Evolutionary conservation across 1,284 basidiomycete genomes (phyloP).

Genomic region (Tilletiopsis washingtonensis): DNA sequence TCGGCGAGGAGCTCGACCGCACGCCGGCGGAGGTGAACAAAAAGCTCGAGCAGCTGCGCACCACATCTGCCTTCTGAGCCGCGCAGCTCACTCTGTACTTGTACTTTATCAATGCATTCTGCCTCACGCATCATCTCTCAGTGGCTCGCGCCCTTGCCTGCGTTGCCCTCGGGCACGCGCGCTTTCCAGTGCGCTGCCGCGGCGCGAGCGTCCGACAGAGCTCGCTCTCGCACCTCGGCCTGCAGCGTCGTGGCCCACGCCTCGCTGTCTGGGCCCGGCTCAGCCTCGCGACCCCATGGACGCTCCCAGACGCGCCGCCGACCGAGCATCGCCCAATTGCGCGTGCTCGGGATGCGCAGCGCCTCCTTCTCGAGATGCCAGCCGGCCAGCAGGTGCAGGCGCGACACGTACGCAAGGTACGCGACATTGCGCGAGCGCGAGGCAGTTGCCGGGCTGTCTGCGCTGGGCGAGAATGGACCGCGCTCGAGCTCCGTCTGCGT

Average conservation of each 20-base stretch:
- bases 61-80: slow-evolving; percentile 10
- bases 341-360: slow-evolving; percentile 80
- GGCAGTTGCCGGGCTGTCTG: neutral
- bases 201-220: neutral
- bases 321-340: slow-evolving; percentile 87
- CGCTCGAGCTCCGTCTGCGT: slow-evolving; percentile 7
- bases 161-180: neutral
- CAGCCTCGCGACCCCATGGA: neutral
- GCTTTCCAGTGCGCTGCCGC: neutral
- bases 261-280: neutral
- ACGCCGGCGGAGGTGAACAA: slow-evolving; percentile 41
- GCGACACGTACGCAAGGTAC: slow-evolving; percentile 45
- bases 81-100: too few relatives aligned
- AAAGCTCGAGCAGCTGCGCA: slow-evolving; percentile 40
- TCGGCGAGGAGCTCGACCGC: slow-evolving; percentile 40
- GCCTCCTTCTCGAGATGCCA: slow-evolving; percentile 80
- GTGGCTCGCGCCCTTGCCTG: too few relatives aligned
- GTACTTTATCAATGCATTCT: too few relatives aligned
- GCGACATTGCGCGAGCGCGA: slow-evolving; percentile 51
- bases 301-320: slow-evolving; percentile 46
- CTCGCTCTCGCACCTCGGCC: neutral
- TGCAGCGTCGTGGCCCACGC: neutral
- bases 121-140: too few relatives aligned
- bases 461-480: neutral
- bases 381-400: slow-evolving; percentile 56